Evolutionary conservation across 768 basidiomycete genomes (phyloP), one percentile per base, ranked within the genome.

Genomic region (Pholiota molesta): DNA sequence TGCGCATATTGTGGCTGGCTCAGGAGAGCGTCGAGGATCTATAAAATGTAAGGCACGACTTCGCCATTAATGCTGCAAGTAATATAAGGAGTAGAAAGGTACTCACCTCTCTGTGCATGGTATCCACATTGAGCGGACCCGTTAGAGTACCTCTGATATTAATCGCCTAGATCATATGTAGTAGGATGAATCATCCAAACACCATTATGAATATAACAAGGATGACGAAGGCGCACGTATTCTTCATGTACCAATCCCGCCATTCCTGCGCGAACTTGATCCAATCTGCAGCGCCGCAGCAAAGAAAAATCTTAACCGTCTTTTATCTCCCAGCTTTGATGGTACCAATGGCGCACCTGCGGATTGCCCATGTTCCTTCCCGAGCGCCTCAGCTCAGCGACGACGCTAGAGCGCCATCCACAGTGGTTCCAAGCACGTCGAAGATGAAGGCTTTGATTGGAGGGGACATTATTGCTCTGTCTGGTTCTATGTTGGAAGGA

Each of bases 101-200:
- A n/a, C 65, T 29, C 57, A 82, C 87, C 74, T 87, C 67, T 60
- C 86, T 77, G 67, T 89, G 86, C 74, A 84, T 79, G 21, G 74
- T 56, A 60, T 90, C 89, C 11, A 86, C 74, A 64, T 82, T 87
- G 7, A 68, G 72, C 2, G 84, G 77, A 0, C 85, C 87, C 40
- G 26, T n/a, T 21, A 47, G 28, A 42, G 51, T 31, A 16, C 52
- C n/a, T 45, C 19, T 19, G 52, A 23, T 39, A 53, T 42, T 19
- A 56, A 26, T 23, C 49, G 26, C 11, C 40, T 44, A 11, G 19
- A 58, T 33, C 5, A 0, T 19, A 33, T 7, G 37, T n/a, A 14
- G 17, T 44, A 5, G 39, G 31, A 19, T 45, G 4, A 29, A 6
- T 29, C 29, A n/a, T n/a, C 29, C 3, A 29, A 29, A 29, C 29